A percentile compares a stretch with the other conserved stretches of the same genome.
Conservation (phyloP, 345 rosid genomes). For the Reutealis trisperma region DNA sequence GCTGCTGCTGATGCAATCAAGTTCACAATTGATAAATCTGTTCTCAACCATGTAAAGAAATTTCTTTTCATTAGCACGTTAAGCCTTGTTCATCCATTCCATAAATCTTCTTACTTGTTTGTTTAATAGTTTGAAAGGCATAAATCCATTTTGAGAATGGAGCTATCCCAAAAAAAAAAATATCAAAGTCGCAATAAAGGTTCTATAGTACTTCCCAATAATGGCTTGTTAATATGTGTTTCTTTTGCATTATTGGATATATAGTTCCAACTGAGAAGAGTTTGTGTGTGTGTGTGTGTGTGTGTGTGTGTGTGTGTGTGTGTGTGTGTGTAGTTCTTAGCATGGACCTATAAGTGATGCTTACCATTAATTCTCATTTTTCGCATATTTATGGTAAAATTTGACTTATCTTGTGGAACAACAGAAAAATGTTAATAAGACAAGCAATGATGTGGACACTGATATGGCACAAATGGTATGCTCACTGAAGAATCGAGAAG, state of each 20-base stretch:
- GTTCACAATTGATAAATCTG: conserved; percentile 79
- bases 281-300: no score
- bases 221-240: not conserved
- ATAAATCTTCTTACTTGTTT: not conserved
- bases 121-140: not conserved
- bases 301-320: no score
- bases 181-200: not conserved
- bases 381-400: not conserved
- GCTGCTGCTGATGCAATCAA: conserved; percentile 97
- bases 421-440: conserved; percentile 9
- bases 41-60: conserved; percentile 31
- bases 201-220: not conserved
- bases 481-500: conserved; percentile 72
- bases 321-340: no score
- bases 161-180: no score
- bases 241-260: not conserved
- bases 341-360: not conserved
- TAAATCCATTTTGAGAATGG: not conserved
- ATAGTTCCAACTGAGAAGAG: not conserved
- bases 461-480: conserved; percentile 68
- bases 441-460: conserved; percentile 16
- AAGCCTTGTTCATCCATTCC: not conserved
- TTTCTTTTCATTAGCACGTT: not conserved
- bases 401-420: not conserved
- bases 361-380: not conserved